Base-by-base conservation (phyloP, 2,329 filamentous ascomycete genomes). In the Trichoderma arundinaceum region DNA sequence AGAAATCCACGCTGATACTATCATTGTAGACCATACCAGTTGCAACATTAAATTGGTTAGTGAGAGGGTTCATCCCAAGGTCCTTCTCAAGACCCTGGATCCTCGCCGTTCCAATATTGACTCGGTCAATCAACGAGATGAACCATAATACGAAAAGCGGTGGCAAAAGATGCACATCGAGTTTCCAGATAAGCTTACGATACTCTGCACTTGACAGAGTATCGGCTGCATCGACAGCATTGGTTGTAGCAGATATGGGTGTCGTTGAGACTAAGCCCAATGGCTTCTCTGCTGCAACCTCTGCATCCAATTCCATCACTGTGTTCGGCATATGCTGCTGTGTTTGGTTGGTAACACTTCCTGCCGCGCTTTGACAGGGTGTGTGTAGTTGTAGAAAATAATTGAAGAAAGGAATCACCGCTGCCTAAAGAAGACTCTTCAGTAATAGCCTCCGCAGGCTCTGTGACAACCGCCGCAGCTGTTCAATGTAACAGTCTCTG, bases 71-170 rank as follows among this genome's bases (percentile, higher is more conserved):
- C 60, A 63, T 63, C 8, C 49, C 60, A 28, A 74, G 67, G 17
- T 74, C 71, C 12, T 69, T 60, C 19, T 71, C 71, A 15, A 74
- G 58, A 10, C 66, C 54, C 41, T 74, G 71, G 17, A 72, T 72
- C 9, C 72, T 67, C 2, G 69, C 69, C 4, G 71, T 70, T 2
- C 69, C 71, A 32, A 72, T 71, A n/a, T 71, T 72, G n/a, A 71
- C 72, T 4, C 71, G 69, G 13, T 70, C 71, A 65, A 72, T 72
- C 17, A 72, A 67, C 6, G 71, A 72, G 3, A 72, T 52, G 39
- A 73, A 74, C 65, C 74, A 73, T 41, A 74, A 65, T 49, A 74
- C 72, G 33, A 74, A 69, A 58, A 74, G 72, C 1, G 72, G 70
- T 2, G 70, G 43, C 35, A 73, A 68, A 35, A 73, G 49, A 39